Evolutionary conservation across 768 basidiomycete species (phyloP).

Genomic region (Gymnopilus junonius): DNA sequence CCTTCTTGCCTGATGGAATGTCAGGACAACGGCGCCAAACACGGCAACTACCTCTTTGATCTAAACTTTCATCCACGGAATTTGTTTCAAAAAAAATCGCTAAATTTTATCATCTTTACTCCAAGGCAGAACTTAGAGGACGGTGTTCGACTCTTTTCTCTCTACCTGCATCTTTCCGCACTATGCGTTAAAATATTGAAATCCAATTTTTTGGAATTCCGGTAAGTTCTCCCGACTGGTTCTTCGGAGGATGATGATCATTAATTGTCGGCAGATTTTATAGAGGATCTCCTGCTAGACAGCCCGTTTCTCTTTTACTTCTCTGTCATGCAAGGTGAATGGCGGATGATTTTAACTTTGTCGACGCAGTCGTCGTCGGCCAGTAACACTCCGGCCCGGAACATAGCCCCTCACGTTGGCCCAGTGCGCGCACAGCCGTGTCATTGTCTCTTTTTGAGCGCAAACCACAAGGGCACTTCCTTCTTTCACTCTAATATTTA

Average conservation of each 20-base stretch:
- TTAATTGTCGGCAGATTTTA: not conserved
- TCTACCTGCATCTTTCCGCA: not conserved
- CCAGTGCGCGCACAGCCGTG: no score
- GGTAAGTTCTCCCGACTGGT: not conserved
- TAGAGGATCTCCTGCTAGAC: not conserved
- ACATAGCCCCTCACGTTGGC: no score
- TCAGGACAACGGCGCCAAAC: slow-evolving; percentile 17
- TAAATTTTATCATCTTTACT: not conserved
- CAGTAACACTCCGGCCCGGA: no score
- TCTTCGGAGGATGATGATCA: not conserved
- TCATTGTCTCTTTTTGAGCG: not conserved
- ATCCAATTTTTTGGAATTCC: not conserved
- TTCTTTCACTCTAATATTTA: not conserved
- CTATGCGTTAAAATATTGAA: not conserved
- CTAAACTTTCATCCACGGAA: not conserved
- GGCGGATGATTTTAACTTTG: no score
- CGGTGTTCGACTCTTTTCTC: no score
- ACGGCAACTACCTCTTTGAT: slow-evolving; percentile 10
- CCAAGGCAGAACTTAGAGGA: not conserved
- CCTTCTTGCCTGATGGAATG: slow-evolving; percentile 7
- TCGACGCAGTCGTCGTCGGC: no score
- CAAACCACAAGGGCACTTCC: not conserved
- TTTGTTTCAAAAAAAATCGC: not conserved
- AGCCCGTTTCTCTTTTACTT: not conserved
- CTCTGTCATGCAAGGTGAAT: not conserved